A percentile compares a stretch with the other conserved stretches of the same genome.
These are phyloP conservation scores for Vanrija humicola DNA, from an alignment of 1,284 basidiomycete species.

Conservation along the genomic window DNA sequence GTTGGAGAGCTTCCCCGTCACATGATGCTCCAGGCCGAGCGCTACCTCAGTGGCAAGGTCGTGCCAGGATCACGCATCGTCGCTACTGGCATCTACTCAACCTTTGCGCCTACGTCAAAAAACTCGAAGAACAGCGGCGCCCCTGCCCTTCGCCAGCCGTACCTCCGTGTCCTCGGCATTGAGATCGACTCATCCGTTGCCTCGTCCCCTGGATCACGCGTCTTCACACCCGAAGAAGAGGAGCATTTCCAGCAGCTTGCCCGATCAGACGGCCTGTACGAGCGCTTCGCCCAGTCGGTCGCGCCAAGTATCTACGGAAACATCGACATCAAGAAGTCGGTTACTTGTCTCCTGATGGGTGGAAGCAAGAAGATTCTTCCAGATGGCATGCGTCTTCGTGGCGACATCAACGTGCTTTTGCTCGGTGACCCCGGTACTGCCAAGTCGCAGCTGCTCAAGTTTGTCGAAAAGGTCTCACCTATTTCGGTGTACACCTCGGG, in stretches of 20 bases:
- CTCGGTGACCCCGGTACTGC: conserved; percentile 98
- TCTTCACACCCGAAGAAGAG: conserved; percentile 93
- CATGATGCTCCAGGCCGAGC: conserved; percentile 87
- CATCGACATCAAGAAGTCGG: conserved; percentile 97
- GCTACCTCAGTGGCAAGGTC: conserved; percentile 82
- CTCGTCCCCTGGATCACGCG: conserved; percentile 60
- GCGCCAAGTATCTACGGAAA: conserved; percentile 97
- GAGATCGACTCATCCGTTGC: conserved; percentile 68
- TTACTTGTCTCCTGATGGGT: conserved; percentile 90
- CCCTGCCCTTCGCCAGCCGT: conserved; percentile 86
- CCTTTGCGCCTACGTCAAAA: conserved; percentile 76
- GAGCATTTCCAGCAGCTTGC: conserved; percentile 89
- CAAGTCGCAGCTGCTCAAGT: conserved; percentile 95
- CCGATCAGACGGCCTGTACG: conserved; percentile 84
- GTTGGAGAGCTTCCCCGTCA: conserved; percentile 96
- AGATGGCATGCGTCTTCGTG: conserved; percentile 94
- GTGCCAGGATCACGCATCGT: conserved; percentile 93
- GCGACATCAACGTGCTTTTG: conserved; percentile 95
- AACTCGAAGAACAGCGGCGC: conserved; percentile 65
- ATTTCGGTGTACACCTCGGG: conserved; percentile 98
- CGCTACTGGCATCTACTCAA: conserved; percentile 95
- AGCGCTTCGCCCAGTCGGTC: conserved; percentile 88
- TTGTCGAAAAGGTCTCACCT: conserved; percentile 96
- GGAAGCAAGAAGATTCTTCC: conserved; percentile 98
- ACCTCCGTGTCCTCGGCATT: conserved; percentile 87